phyloP scores from a whole-genome alignment of 768 basidiomycete genomes.

The Mycena crocata region DNA sequence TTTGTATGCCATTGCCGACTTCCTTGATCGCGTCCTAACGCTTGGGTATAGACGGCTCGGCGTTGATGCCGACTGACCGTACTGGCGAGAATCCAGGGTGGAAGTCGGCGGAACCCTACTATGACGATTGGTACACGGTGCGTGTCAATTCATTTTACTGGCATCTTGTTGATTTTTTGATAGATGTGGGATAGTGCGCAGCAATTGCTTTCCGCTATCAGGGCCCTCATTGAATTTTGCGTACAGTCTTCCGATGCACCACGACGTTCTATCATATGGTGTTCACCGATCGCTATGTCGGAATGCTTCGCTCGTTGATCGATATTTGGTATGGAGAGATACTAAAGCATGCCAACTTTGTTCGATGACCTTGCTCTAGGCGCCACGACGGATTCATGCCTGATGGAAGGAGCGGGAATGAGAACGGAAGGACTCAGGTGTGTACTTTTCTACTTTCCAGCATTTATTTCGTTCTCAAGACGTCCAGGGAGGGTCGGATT shows the following conservation, averaged over 20 bases:
- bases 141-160: background rate
- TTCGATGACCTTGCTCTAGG: background rate
- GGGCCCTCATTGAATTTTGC: background rate
- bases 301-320: conserved; percentile 13
- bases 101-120: conserved; percentile 1
- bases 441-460: background rate
- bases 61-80: conserved; percentile 12
- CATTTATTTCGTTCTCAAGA: background rate
- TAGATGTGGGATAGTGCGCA: conserved; percentile 9
- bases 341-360: background rate
- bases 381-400: conserved; percentile 14
- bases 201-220: background rate
- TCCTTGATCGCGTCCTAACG: background rate
- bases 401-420: conserved; percentile 13
- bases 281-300: conserved; percentile 13
- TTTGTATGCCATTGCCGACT: background rate
- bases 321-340: background rate
- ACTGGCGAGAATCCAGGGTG: conserved; percentile 16
- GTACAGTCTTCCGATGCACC: conserved; percentile 11
- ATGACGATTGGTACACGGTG: conserved; percentile 9
- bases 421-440: conserved; percentile 12
- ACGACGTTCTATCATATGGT: conserved; percentile 12
- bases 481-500: conserved; percentile 4
- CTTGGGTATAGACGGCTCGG: background rate
- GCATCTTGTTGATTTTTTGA: background rate